Base-by-base conservation (phyloP, 208 protist genomes). In the Naegleria lovaniensis region DNA sequence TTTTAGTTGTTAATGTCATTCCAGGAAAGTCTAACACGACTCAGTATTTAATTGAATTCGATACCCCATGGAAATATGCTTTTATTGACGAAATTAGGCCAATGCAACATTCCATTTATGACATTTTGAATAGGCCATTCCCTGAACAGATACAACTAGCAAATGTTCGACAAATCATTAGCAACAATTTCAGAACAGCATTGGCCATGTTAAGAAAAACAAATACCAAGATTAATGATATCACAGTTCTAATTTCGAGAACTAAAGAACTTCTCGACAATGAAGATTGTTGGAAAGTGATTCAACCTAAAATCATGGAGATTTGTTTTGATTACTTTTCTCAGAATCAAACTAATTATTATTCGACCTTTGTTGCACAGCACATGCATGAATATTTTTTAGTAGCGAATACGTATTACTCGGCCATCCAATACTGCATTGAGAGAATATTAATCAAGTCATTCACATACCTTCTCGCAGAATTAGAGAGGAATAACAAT, bases 1-100 rank as follows among this genome's bases (percentile, higher is more conserved):
- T 67, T 29, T 13, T 67, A 15, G 3, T 67, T 29, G 22, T 67
- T 4, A 67, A 67, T 67, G 55, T 67, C 19, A 13, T 67, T 67
- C 55, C 55, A 67, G 33, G 76, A 84, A 84, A 84, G 15, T 40
- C 29, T 5, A 84, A 38, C 33, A 84, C 16, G 11, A 87, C 6
- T 25, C 19, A 25, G 9, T 48, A 51, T n/a, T 51, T 36, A n/a
- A 58, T 88, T 58, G 85, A 88, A 13, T 88, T 88, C 19, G 85
- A 88, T 36, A 38, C 41, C 0, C 43, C 39, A 39, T 88, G 85
- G 85, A n/a, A 36, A 0, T 58, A 59, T 58, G 85, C 33, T n/a
- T 88, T 88, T 88, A 48, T 88, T 38, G 85, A 88, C 36, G 85
- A 88, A 38, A 58, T 88, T 29, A 88, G 41, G 58, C 41, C 19